These are phyloP conservation scores for Lotus japonicus DNA, from an alignment of 306 rosid species.

Conservation along the genomic window DNA sequence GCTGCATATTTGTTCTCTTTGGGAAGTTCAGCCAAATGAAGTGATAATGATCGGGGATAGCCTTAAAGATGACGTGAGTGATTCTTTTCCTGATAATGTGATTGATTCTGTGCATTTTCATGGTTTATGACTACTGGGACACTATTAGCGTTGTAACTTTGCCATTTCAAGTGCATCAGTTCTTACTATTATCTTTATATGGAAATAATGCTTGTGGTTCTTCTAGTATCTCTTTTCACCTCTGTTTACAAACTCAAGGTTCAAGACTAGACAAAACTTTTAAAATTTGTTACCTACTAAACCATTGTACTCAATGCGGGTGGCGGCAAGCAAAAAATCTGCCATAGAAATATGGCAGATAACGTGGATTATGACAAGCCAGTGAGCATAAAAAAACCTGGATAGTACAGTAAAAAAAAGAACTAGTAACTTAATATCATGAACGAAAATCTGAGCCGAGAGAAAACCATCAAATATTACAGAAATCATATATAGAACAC, in stretches of 20 bases:
- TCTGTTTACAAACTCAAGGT: background rate
- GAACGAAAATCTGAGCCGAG: too few relatives aligned
- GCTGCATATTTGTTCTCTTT: slow-evolving; percentile 77
- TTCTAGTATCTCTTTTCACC: background rate
- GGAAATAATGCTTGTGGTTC: background rate
- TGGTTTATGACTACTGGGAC: background rate
- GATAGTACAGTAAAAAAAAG: too few relatives aligned
- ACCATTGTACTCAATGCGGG: too few relatives aligned
- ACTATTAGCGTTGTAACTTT: background rate
- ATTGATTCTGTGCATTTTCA: background rate
- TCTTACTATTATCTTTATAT: background rate
- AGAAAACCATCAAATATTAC: too few relatives aligned
- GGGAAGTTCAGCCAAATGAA: slow-evolving; percentile 83
- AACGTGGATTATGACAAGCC: too few relatives aligned
- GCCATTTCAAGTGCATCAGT: background rate
- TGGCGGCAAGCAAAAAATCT: too few relatives aligned
- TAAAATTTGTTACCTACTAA: too few relatives aligned
- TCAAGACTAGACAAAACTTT: too few relatives aligned
- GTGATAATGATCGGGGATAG: slow-evolving; percentile 93
- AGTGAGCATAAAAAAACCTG: too few relatives aligned
- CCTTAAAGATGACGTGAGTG: slow-evolving; percentile 85
- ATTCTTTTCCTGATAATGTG: background rate
- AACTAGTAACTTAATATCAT: too few relatives aligned
- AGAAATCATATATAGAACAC: too few relatives aligned
- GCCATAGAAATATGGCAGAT: too few relatives aligned